Base-by-base conservation (phyloP, 495 filamentous ascomycete species). In the Aspergillus sparsus region DNA sequence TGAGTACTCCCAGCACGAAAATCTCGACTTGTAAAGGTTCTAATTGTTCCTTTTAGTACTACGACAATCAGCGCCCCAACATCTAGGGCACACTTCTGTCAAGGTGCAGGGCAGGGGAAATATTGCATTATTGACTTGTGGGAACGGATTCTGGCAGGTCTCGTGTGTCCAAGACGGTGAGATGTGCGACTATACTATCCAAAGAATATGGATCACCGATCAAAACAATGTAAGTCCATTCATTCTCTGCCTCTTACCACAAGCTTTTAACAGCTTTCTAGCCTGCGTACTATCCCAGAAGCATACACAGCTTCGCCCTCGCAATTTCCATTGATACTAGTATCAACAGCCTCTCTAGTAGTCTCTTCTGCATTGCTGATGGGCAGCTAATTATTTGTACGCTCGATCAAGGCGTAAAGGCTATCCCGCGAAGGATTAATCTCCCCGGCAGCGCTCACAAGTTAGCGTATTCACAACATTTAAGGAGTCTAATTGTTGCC, bases 351-450 rank as follows among this genome's bases (percentile, higher is more conserved):
- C 32, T 70, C 6, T 58, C 61, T 16, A 74, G 66, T 21, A 72
- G 69, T 34, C 67, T 82, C 11, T 77, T 81, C 42, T 80, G 72
- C 49, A 70, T 79, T 47, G 70, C 75, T 53, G 77, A 80, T 47
- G 63, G 70, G 6, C 64, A 73, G 15, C 66, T 82, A 57, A 66
- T 79, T 13, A 66, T 79, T 18, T 74, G 76, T 41, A 71, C 67
- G 50, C 45, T 82, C 21, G 70, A 74, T 16, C 52, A 56, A 18
- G 62, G 68, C 18, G 60, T 62, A 7, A 74, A 70, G 46, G 70
- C 74, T 44, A 71, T 82, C 16, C 78, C 80, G 21, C 70, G 78
- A 35, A 71, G 70, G 21, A 78, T 81, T 12, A 62, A 62, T 34
- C 35, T 82, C 11, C 73, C 71, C 42, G 79, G 80, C 5, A 78